Percentiles rank a stretch among this genome's conserved stretches.
Evolutionary conservation across 495 filamentous ascomycete species (phyloP).

Genomic region (Acidomyces sp.): DNA sequence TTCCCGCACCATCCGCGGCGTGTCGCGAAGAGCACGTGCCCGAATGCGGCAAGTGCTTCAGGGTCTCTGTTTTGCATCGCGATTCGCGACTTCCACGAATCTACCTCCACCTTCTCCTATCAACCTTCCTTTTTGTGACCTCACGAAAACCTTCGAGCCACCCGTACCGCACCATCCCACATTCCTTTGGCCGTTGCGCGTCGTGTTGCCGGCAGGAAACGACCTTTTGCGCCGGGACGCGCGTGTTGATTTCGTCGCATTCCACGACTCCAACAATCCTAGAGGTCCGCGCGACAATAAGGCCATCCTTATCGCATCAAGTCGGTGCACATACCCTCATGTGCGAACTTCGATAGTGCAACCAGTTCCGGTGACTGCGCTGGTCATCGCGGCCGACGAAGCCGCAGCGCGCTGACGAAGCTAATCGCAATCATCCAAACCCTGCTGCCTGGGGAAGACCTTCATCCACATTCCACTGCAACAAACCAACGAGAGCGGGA

Average conservation of each 20-base stretch:
- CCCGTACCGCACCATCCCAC: no score
- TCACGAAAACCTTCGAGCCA: no score
- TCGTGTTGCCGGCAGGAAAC: no score
- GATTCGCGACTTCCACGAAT: no score
- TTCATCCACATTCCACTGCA: not conserved
- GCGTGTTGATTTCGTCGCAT: constrained; percentile 3
- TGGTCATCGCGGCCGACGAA: not conserved
- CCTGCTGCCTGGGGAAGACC: not conserved
- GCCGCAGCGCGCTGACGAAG: not conserved
- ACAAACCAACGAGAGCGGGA: not conserved
- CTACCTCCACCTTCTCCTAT: no score
- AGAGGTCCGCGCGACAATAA: not conserved
- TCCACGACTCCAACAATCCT: not conserved
- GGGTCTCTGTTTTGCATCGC: no score
- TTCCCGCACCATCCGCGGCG: no score
- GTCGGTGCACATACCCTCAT: constrained; percentile 7
- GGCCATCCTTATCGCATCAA: constrained; percentile 4
- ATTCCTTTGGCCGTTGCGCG: no score
- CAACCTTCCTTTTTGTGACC: no score
- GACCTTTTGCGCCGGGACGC: no score
- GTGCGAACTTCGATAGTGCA: not conserved
- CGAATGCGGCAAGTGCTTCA: no score
- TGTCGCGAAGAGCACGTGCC: no score
- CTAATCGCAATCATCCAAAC: not conserved
- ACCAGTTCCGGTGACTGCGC: not conserved